Conservation (phyloP, 352 stramenopile genomes). For the Elongisporangium prolatum region DNA sequence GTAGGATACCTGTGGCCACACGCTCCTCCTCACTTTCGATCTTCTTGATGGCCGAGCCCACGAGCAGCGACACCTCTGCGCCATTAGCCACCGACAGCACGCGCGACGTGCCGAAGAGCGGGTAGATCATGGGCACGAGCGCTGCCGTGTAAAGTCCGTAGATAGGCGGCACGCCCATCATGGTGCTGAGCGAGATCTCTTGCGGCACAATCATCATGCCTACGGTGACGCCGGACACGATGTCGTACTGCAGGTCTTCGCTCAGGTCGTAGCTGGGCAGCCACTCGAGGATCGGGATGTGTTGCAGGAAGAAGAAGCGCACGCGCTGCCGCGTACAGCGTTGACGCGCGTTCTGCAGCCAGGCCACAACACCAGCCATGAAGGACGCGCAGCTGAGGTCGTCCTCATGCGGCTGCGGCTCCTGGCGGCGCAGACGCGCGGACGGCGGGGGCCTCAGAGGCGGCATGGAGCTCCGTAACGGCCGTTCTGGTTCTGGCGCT, state of each 20-base stretch:
- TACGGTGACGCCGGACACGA: slow-evolving; percentile 51
- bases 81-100: slow-evolving; percentile 82
- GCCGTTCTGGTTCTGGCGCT: no score
- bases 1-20: slow-evolving; percentile 42
- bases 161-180: slow-evolving; percentile 82
- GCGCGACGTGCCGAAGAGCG: slow-evolving; percentile 73
- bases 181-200: slow-evolving; percentile 86
- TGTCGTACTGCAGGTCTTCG: slow-evolving; percentile 48
- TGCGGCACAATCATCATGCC: slow-evolving; percentile 89
- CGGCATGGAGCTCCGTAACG: no score
- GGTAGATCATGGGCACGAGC: slow-evolving; percentile 84
- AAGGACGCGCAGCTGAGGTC: not conserved
- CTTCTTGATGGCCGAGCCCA: slow-evolving; percentile 61
- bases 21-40: slow-evolving; percentile 44
- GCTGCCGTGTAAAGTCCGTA: slow-evolving; percentile 88
- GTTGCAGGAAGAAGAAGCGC: slow-evolving; percentile 34
- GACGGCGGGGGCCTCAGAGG: no score
- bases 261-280: slow-evolving; percentile 48
- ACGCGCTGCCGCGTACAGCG: slow-evolving; percentile 20
- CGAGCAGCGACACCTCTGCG: slow-evolving; percentile 56
- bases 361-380: not conserved
- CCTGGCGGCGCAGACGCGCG: no score
- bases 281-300: slow-evolving; percentile 59
- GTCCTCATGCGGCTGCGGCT: no score
- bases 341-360: slow-evolving; percentile 12